These are phyloP conservation scores for Chaetomiaceae sp. DNA, from an alignment of 2,329 filamentous ascomycete genomes.

Conservation along the genomic window DNA sequence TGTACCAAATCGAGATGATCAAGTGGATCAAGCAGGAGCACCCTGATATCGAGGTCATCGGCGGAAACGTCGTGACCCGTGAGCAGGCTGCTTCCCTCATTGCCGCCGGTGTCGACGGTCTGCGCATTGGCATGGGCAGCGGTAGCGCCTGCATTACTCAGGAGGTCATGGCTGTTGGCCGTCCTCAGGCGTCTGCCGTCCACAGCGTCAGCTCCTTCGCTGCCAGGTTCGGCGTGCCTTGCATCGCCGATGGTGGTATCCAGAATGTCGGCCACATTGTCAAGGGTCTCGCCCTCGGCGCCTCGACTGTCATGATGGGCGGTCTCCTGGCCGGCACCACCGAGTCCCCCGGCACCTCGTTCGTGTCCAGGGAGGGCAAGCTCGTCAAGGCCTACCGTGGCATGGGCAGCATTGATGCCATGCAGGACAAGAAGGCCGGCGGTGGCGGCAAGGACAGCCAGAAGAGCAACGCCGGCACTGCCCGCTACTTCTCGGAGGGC, in stretches of 20 bases:
- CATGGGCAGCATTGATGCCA: conserved; percentile 98
- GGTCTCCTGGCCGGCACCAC: conserved; percentile 95
- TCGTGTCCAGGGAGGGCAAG: conserved; percentile 93
- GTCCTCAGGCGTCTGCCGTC: conserved; percentile 90
- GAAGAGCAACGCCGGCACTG: conserved; percentile 88
- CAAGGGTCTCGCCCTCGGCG: conserved; percentile 92
- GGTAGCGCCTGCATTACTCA: conserved; percentile 98
- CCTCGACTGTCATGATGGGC: conserved; percentile 98
- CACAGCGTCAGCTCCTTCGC: conserved; percentile 87
- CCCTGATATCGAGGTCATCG: conserved; percentile 87
- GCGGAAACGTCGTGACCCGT: conserved; percentile 95
- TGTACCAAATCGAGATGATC: conserved; percentile 99
- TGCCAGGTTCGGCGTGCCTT: conserved; percentile 89
- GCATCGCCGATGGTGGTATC: conserved; percentile 95
- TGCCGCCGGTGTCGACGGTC: conserved; percentile 87
- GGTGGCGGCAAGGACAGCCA: conserved; percentile 65
- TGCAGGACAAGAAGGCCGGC: conserved; percentile 98
- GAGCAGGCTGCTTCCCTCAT: conserved; percentile 93
- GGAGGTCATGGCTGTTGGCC: conserved; percentile 98
- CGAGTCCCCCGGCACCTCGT: conserved; percentile 94
- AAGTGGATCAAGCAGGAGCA: conserved; percentile 88
- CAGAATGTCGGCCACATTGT: conserved; percentile 99
- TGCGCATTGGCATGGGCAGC: conserved; percentile 98
- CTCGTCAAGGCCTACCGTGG: conserved; percentile 98
- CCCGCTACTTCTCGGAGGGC: conserved; percentile 96